Evolutionary conservation across 2,329 filamentous ascomycete species (phyloP).

Genomic region (Trichoderma koningii): DNA sequence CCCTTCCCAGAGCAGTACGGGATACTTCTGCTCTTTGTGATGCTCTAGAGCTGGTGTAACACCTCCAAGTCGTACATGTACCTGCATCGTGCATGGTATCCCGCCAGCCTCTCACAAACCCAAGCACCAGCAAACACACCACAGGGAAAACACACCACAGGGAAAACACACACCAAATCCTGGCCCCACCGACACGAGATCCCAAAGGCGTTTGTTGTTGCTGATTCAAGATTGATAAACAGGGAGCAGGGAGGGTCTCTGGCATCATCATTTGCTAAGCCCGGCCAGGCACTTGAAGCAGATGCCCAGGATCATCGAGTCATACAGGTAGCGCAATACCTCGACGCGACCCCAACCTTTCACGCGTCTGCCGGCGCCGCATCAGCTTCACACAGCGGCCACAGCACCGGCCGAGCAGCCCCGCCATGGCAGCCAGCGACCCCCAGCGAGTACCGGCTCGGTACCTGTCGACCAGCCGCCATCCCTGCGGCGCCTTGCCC

Average conservation of each 20-base stretch:
- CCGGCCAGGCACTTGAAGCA: not conserved
- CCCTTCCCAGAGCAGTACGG: too few species aligned
- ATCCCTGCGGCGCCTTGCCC: slow-evolving; percentile 18
- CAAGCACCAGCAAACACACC: too few species aligned
- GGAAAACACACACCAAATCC: not conserved
- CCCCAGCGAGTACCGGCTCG: slow-evolving; percentile 13
- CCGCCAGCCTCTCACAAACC: too few species aligned
- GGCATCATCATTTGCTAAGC: slow-evolving; percentile 16
- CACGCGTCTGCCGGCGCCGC: slow-evolving; percentile 31
- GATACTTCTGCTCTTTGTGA: too few species aligned
- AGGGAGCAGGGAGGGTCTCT: slow-evolving; percentile 6
- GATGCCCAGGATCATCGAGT: not conserved
- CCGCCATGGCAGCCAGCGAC: slow-evolving; percentile 12
- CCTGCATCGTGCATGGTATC: too few species aligned
- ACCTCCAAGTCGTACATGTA: too few species aligned
- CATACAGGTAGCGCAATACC: slow-evolving; percentile 28
- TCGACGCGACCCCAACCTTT: slow-evolving; percentile 31
- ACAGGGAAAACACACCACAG: not conserved
- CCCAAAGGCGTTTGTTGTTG: slow-evolving; percentile 21
- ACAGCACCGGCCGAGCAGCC: slow-evolving; percentile 18
- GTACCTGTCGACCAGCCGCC: slow-evolving; percentile 17
- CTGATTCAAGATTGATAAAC: slow-evolving; percentile 26
- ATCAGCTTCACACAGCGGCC: slow-evolving; percentile 28
- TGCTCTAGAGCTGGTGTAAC: too few species aligned
- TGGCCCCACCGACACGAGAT: slow-evolving; percentile 25